phyloP scores from a whole-genome alignment of 1,284 basidiomycete genomes.

The Microbotryum saponariae region DNA sequence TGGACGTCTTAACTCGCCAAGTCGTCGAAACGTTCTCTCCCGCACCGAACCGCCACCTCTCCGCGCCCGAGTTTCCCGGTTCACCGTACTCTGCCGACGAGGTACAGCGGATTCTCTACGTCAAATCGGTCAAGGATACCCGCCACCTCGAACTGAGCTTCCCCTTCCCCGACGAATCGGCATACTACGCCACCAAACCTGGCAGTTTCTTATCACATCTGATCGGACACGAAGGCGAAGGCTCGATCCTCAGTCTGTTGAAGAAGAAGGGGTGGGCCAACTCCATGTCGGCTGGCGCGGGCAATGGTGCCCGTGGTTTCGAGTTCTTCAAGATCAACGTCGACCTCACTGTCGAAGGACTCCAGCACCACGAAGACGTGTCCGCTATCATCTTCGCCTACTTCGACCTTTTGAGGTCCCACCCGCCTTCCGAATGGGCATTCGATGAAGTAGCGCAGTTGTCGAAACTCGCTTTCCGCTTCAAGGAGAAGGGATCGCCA shows the following conservation, averaged over 20 bases:
- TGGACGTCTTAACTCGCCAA: constrained; percentile 66
- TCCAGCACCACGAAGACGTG: constrained; percentile 72
- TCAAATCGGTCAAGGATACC: constrained; percentile 85
- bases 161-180: constrained; percentile 57
- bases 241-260: constrained; percentile 83
- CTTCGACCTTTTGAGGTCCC: constrained; percentile 66
- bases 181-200: constrained; percentile 60
- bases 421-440: constrained; percentile 59
- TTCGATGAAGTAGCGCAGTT: constrained; percentile 74
- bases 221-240: constrained; percentile 91
- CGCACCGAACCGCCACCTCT: constrained; percentile 58
- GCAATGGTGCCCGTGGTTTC: constrained; percentile 67
- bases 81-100: constrained; percentile 52
- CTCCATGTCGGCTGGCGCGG: constrained; percentile 63
- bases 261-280: constrained; percentile 90
- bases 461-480: constrained; percentile 71
- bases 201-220: constrained; percentile 74
- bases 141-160: constrained; percentile 82
- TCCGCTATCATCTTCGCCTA: constrained; percentile 76
- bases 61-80: constrained; percentile 60
- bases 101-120: constrained; percentile 62
- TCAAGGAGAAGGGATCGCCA: constrained; percentile 73
- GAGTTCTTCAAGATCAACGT: constrained; percentile 80
- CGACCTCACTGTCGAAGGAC: constrained; percentile 76
- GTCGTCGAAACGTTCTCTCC: constrained; percentile 70